Base-by-base conservation (phyloP, 331 rosid species). In the Rosa hybrid region DNA sequence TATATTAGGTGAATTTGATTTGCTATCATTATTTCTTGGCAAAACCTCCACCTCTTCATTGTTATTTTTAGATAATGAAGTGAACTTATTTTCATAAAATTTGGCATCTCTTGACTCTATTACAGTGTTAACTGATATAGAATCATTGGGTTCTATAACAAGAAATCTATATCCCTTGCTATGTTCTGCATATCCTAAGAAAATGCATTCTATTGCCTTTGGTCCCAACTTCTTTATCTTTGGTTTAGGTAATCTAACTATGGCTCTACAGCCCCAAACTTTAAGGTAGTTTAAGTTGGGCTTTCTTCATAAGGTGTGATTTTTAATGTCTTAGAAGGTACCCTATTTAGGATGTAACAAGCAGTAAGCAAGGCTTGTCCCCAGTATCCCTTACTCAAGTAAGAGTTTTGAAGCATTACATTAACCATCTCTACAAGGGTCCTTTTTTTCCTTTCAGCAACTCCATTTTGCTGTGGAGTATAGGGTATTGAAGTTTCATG, bases 141-240 rank as follows among this genome's bases (percentile, higher is more conserved):
- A 53, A 42, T 69, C 12, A 27, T 27, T 69, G 1, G 76, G 60
- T 41, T 78, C 54, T 18, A 78, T 38, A 7, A 54, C 25, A 18
- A 54, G 11, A 7, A 54, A 54, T 7, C 25, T 18, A 54, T 18
- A 54, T 0, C 8, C 62, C 17, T 70, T 69, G 27, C 69, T 68
- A 68, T 77, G 67, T 17, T 49, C 6, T 1, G 13, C 51, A 50
- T 67, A 50, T 12, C 74, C 54, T 12, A 67, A 16, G 60, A 56
- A 78, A 6, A 69, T 78, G 23, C 77, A 69, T 23, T 78, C 71
- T 13, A 78, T 54, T 4, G 16, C 60, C 18, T 39, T 69, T 8
- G 30, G 39, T 7, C 70, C 71, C 39, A 69, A 41, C 1, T 18
- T 71, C 51, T 27, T 77, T 30, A 64, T 77, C 54, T 67, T 77